These are phyloP conservation scores for Dactylellina drechsleri DNA, from an alignment of 2,329 filamentous ascomycete species.

Conservation along the genomic window DNA sequence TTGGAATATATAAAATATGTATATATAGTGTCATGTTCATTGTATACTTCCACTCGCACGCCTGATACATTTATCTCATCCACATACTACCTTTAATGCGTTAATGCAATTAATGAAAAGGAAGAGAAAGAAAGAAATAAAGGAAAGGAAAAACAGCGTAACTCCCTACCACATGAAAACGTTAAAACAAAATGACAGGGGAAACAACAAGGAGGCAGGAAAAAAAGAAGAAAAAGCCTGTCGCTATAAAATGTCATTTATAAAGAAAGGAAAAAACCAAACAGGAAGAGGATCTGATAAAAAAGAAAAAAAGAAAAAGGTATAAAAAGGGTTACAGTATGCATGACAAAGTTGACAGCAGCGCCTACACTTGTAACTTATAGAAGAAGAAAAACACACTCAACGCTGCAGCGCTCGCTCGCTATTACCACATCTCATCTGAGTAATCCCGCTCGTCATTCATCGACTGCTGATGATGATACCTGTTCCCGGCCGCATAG, in stretches of 20 bases:
- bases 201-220: too few species aligned
- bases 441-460: slow-evolving; percentile 40
- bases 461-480: slow-evolving; percentile 52
- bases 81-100: too few species aligned
- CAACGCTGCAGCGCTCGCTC: not conserved
- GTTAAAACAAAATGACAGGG: too few species aligned
- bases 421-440: slow-evolving; percentile 57
- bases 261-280: not conserved
- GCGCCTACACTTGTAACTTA: not conserved
- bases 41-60: too few species aligned
- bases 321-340: slow-evolving; percentile 21
- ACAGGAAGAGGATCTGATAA: not conserved
- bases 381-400: slow-evolving; percentile 6
- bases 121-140: too few species aligned
- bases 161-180: too few species aligned
- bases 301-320: slow-evolving; percentile 1
- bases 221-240: slow-evolving; percentile 11
- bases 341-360: not conserved
- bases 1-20: too few species aligned
- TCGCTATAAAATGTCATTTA: slow-evolving; percentile 28
- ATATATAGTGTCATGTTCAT: too few species aligned
- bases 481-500: slow-evolving; percentile 41
- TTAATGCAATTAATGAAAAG: too few species aligned
- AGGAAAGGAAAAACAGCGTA: too few species aligned
- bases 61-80: too few species aligned